A percentile compares a stretch with the other conserved stretches of the same genome.
phyloP scores from a whole-genome alignment of 371 early-diverging fungal species.

The Lichtheimia hyalospora region DNA sequence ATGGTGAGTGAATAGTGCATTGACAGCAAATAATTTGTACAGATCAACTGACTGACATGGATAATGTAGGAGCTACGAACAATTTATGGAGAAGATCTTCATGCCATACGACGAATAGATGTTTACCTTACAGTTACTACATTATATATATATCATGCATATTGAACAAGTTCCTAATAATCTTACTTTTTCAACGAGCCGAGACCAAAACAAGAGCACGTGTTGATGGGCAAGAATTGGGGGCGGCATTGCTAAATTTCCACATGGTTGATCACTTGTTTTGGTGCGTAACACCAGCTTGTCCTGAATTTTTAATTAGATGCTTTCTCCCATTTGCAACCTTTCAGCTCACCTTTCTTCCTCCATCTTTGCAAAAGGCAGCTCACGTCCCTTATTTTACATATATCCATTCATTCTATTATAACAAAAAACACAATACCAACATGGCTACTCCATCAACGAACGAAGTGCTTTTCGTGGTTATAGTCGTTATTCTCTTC shows the following conservation, averaged over 20 bases:
- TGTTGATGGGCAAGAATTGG: not conserved
- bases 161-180: not conserved
- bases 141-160: not conserved
- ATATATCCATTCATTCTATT: slow-evolving; percentile 12
- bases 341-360: slow-evolving; percentile 2
- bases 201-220: not conserved
- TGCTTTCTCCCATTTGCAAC: slow-evolving; percentile 5
- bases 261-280: not conserved
- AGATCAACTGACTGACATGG: slow-evolving; percentile 5
- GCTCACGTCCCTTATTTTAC: not conserved
- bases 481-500: slow-evolving; percentile 21
- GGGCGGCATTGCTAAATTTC: not conserved
- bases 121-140: slow-evolving; percentile 6
- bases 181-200: not conserved
- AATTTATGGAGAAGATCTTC: slow-evolving; percentile 55
- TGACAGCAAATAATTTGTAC: not conserved
- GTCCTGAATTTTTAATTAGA: slow-evolving; percentile 5
- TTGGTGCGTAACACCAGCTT: slow-evolving; percentile 1
- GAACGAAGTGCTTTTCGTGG: slow-evolving; percentile 24
- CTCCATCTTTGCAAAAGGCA: not conserved
- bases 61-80: slow-evolving; percentile 45
- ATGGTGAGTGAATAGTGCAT: slow-evolving; percentile 30
- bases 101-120: slow-evolving; percentile 44
- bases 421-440: not conserved
- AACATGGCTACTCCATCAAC: slow-evolving; percentile 20